A percentile compares a stretch with the other conserved stretches of the same genome.
phyloP scores from a whole-genome alignment of 768 basidiomycete genomes.

The Leccinum longicurvipes region DNA sequence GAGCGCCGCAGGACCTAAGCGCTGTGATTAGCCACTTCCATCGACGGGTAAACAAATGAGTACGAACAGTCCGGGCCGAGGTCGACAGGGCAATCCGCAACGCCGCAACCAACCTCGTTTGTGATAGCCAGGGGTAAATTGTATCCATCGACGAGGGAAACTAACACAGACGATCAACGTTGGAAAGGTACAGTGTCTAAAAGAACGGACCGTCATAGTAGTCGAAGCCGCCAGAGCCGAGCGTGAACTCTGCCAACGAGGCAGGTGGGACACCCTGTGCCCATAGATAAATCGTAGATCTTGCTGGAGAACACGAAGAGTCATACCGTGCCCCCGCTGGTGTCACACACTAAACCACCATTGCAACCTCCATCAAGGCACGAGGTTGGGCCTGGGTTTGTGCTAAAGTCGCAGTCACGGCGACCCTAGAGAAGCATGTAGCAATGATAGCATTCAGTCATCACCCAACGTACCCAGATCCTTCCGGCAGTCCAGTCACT shows the following conservation, averaged over 20 bases:
- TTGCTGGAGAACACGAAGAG: background rate
- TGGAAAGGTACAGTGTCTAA: background rate
- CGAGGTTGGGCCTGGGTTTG: constrained; percentile 48
- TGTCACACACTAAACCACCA: constrained; percentile 60
- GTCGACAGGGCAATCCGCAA: constrained; percentile 63
- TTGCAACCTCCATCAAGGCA: constrained; percentile 68
- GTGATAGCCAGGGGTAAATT: constrained; percentile 59
- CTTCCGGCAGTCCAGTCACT: constrained; percentile 64
- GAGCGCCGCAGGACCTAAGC: constrained; percentile 46
- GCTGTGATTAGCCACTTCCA: background rate
- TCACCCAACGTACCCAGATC: constrained; percentile 47
- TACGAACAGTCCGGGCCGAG: constrained; percentile 52
- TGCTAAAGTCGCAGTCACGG: constrained; percentile 59
- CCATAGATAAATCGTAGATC: background rate
- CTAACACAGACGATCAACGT: constrained; percentile 26
- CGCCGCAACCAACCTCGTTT: constrained; percentile 52
- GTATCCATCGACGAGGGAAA: constrained; percentile 65
- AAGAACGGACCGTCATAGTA: constrained; percentile 54
- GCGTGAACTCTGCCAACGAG: constrained; percentile 66
- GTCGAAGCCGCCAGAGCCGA: constrained; percentile 45
- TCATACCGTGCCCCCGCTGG: constrained; percentile 40
- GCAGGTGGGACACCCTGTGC: constrained; percentile 63
- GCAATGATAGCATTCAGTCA: background rate
- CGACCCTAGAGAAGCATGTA: constrained; percentile 35
- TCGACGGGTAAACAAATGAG: background rate